phyloP scores from a whole-genome alignment of 306 rosid species.

The Canavalia ensiformis region DNA sequence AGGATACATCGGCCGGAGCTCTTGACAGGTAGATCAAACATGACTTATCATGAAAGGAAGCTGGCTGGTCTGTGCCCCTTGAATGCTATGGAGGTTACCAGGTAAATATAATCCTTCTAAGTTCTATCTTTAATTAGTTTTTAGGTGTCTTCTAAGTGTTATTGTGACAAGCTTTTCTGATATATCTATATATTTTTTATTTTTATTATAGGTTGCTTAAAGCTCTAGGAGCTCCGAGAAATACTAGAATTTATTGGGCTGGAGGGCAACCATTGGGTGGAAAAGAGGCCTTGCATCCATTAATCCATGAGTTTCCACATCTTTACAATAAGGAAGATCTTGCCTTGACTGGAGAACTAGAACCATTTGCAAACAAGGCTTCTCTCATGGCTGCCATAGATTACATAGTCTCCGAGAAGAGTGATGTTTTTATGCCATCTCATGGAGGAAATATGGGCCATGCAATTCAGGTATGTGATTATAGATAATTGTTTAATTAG shows the following conservation, averaged over 20 bases:
- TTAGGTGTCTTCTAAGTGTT: slow-evolving; percentile 21
- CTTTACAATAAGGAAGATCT: slow-evolving; percentile 91
- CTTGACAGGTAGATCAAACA: slow-evolving; percentile 81
- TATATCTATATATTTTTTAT: not conserved
- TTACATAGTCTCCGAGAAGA: slow-evolving; percentile 81
- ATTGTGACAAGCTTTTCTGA: slow-evolving; percentile 10
- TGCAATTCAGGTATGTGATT: slow-evolving; percentile 80
- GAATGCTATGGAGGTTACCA: slow-evolving; percentile 83
- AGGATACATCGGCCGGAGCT: slow-evolving; percentile 79
- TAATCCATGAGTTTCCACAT: slow-evolving; percentile 67
- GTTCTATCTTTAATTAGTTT: slow-evolving; percentile 3
- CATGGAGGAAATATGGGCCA: slow-evolving; percentile 99
- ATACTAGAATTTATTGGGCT: slow-evolving; percentile 89
- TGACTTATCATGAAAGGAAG: slow-evolving; percentile 90
- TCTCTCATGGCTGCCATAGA: slow-evolving; percentile 97
- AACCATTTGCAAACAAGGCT: slow-evolving; percentile 77
- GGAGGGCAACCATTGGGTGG: slow-evolving; percentile 95
- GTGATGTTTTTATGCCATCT: slow-evolving; percentile 97
- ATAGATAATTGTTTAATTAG: not conserved
- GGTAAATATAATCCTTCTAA: slow-evolving; percentile 57
- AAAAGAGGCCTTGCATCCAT: slow-evolving; percentile 79
- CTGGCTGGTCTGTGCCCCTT: slow-evolving; percentile 95
- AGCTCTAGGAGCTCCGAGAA: slow-evolving; percentile 83
- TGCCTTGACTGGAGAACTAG: slow-evolving; percentile 83
- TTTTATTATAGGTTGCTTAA: slow-evolving; percentile 75